Percentiles rank a stretch among this genome's conserved stretches.
Evolutionary conservation across 805 yeast genomes (phyloP).

Genomic region (Cyberlindnera maclurae): DNA sequence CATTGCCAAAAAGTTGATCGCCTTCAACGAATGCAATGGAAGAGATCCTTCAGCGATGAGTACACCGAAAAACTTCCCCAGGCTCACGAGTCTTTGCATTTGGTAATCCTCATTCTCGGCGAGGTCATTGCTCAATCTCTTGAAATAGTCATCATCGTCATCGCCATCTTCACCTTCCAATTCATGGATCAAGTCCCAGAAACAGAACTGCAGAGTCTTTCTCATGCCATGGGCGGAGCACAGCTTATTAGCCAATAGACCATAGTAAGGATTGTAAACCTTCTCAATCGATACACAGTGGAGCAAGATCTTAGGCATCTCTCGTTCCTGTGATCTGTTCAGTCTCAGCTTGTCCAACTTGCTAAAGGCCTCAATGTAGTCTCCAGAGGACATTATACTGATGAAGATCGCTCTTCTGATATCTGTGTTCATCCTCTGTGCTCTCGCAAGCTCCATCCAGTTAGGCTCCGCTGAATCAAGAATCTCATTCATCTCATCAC

Average conservation of each 20-base stretch:
- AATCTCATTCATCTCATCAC: constrained; percentile 14
- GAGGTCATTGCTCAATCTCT: constrained; percentile 23
- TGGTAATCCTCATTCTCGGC: constrained; percentile 46
- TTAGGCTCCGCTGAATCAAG: constrained; percentile 44
- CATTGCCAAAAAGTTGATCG: constrained; percentile 63
- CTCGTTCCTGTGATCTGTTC: constrained; percentile 75
- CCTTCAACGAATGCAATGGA: constrained; percentile 65
- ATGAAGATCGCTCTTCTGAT: constrained; percentile 89
- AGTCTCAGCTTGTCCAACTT: constrained; percentile 74
- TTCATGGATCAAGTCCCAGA: constrained; percentile 81
- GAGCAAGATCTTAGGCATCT: constrained; percentile 75
- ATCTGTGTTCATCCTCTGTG: constrained; percentile 93
- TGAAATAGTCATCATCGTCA: constrained; percentile 25
- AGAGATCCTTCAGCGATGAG: constrained; percentile 68
- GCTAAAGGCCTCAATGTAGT: constrained; percentile 79
- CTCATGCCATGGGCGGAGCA: constrained; percentile 69
- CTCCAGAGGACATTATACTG: constrained; percentile 92
- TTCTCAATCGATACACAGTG: constrained; percentile 85
- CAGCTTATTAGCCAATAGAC: constrained; percentile 66
- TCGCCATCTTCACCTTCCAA: constrained; percentile 50
- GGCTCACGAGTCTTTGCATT: constrained; percentile 54
- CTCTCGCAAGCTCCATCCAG: constrained; percentile 80
- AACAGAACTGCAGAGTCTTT: constrained; percentile 79
- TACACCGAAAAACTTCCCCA: constrained; percentile 76
- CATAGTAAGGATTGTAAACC: constrained; percentile 84